A percentile compares a stretch with the other conserved stretches of the same genome.
phyloP scores from a whole-genome alignment of 441 rosid genomes.

The Erodium moschatum region DNA sequence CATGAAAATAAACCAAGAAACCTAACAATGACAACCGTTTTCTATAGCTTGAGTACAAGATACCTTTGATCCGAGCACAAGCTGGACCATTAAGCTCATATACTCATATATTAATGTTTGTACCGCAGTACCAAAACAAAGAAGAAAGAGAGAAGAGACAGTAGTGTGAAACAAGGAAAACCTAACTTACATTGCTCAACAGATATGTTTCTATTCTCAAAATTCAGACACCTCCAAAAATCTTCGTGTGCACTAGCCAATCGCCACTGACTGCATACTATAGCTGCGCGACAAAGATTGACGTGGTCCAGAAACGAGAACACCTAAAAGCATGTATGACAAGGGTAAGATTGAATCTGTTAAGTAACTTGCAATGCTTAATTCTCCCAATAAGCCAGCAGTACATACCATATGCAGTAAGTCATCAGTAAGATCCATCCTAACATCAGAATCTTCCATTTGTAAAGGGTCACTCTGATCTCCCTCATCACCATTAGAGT shows the following conservation, averaged over 20 bases:
- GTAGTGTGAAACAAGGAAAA: slow-evolving; percentile 7
- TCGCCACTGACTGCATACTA: slow-evolving; percentile 96
- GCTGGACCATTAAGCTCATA: not conserved
- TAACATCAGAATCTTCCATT: slow-evolving; percentile 50
- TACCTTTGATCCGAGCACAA: not conserved
- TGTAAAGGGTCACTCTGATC: slow-evolving; percentile 41
- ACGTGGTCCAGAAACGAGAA: slow-evolving; percentile 75
- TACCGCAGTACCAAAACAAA: not conserved
- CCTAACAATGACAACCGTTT: too few species aligned
- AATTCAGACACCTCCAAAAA: slow-evolving; percentile 84
- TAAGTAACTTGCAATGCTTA: not conserved
- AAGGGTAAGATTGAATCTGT: not conserved
- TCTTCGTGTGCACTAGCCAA: slow-evolving; percentile 92
- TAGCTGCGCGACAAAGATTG: slow-evolving; percentile 76
- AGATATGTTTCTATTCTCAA: slow-evolving; percentile 67
- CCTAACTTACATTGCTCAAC: slow-evolving; percentile 71
- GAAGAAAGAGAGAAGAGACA: not conserved
- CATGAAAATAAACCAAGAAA: not conserved
- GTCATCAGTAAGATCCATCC: slow-evolving; percentile 93
- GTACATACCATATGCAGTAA: slow-evolving; percentile 73
- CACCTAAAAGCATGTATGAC: slow-evolving; percentile 40
- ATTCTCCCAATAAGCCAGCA: slow-evolving; percentile 7
- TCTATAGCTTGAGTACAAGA: not conserved
- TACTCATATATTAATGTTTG: not conserved
- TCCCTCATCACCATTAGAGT: slow-evolving; percentile 30